Evolutionary conservation across 2,329 filamentous ascomycete genomes (phyloP).

Genomic region (Epichloe typhina): DNA sequence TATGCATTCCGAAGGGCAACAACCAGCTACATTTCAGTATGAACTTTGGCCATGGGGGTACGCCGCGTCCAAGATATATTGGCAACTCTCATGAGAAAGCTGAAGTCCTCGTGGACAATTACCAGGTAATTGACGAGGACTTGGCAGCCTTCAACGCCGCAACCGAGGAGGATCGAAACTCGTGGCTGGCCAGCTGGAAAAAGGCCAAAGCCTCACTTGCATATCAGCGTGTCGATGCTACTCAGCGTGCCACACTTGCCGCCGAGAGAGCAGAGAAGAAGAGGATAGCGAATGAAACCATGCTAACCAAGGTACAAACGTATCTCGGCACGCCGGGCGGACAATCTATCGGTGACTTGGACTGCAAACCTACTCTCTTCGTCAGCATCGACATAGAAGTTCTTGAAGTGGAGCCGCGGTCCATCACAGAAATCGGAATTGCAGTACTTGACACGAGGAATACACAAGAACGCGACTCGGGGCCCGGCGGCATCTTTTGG

Average conservation of each 20-base stretch:
- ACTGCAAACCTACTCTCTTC: slow-evolving; percentile 37
- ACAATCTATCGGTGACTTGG: neutral
- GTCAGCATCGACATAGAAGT: slow-evolving; percentile 74
- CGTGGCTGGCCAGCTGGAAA: slow-evolving; percentile 2
- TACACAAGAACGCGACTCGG: slow-evolving; percentile 42
- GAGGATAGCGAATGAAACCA: slow-evolving; percentile 35
- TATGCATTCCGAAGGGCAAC: slow-evolving; percentile 44
- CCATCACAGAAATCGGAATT: slow-evolving; percentile 77
- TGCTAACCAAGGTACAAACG: slow-evolving; percentile 51
- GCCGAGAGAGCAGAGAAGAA: slow-evolving; percentile 12
- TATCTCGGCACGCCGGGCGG: slow-evolving; percentile 49
- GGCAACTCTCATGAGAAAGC: slow-evolving; percentile 13
- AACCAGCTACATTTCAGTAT: slow-evolving; percentile 44
- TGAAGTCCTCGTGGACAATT: neutral
- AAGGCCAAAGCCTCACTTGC: slow-evolving; percentile 18
- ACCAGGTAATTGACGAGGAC: slow-evolving; percentile 12
- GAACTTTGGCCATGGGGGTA: slow-evolving; percentile 45
- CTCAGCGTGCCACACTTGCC: neutral
- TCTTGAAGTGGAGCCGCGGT: slow-evolving; percentile 51
- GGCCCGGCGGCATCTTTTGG: slow-evolving; percentile 52
- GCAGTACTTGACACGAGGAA: slow-evolving; percentile 61
- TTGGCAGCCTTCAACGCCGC: slow-evolving; percentile 18
- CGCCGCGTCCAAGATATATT: slow-evolving; percentile 55
- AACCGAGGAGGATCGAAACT: neutral
- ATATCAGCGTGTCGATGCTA: slow-evolving; percentile 18